Evolutionary conservation across 768 basidiomycete species (phyloP), one percentile per base, ranked within the genome.

Genomic region (Phanerodontia chrysosporium): DNA sequence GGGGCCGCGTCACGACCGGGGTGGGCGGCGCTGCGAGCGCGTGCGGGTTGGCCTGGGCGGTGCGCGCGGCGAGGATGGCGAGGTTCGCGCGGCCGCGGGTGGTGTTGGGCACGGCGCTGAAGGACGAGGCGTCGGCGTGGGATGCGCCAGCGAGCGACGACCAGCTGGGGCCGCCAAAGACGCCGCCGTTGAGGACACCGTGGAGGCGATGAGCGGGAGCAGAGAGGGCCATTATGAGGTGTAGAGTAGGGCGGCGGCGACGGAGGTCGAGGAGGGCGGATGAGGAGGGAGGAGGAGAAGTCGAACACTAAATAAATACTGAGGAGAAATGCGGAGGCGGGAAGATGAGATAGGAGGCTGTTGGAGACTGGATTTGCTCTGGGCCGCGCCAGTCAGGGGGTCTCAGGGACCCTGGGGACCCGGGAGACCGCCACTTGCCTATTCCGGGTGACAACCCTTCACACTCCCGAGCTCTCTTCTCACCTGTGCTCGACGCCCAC

Each of bases 91-190:
- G 60, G 22, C 48, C 56, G 49, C 61, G 58, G 52, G 58, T 64
- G 46, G 65, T 61, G 59, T 67, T 67, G 32, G 68, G 66, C 27
- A 65, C 57, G 55, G 62, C 49, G 46, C 51, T 59, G 62, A 64
- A 69, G 44, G 62, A 57, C 30, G 49, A 32, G 42, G 18, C 42
- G n/a, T 22, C 21, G 42, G 57, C 57, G 48, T 39, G 27, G 4
- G 39, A 45, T 51, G 55, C 58, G 36, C 45, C 45, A 3, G 49
- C 24, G 36, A 62, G 29, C 18, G 54, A 55, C 39, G 61, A 59
- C 44, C 61, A 62, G 61, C 58, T 56, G 18, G 61, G 58, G 27
- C 44, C 22, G 36, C 53, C 58, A 27, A 62, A 59, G 29, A 49
- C 58, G 27, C 61, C 57, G 48, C 54, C 57, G 29, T 32, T 35